Conservation (phyloP, 805 yeast species). For the Myxozyma sirexii region DNA sequence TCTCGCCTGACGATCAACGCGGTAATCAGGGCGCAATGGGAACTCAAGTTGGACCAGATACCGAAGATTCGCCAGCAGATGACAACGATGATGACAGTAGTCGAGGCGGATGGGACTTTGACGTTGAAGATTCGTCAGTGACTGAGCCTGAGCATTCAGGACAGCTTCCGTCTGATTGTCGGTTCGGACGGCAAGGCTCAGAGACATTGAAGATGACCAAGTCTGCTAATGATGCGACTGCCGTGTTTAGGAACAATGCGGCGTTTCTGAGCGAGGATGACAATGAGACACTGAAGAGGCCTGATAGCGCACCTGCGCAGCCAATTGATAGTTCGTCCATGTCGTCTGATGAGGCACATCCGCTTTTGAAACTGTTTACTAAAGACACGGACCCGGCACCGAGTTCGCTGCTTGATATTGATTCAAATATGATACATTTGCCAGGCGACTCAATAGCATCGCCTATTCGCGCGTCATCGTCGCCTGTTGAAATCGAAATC, state of each 20-base stretch:
- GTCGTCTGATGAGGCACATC: conserved; percentile 9
- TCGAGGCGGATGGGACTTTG: conserved; percentile 29
- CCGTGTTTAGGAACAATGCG: neutral
- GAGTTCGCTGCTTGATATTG: conserved; percentile 1
- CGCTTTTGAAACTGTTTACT: conserved; percentile 25
- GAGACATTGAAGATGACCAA: neutral
- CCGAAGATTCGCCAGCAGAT: conserved; percentile 40
- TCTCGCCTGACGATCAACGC: conserved; percentile 3
- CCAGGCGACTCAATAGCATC: conserved; percentile 1
- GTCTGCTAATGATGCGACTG: neutral
- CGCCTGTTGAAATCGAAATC: conserved; percentile 39
- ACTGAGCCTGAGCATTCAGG: neutral
- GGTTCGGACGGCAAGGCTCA: neutral
- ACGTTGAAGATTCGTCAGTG: conserved; percentile 6
- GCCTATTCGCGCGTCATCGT: conserved; percentile 14
- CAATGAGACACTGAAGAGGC: conserved; percentile 1
- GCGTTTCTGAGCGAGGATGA: neutral
- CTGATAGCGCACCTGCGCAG: neutral
- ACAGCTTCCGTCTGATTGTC: neutral
- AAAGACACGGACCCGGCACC: conserved; percentile 13
- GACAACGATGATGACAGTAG: conserved; percentile 36
- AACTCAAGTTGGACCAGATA: conserved; percentile 31
- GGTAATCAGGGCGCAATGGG: conserved; percentile 6
- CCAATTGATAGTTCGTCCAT: neutral
- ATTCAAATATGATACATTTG: conserved; percentile 12